These are phyloP conservation scores for Pseudognaphalium luteoalbum DNA, from an alignment of 129 eudicot genomes.

Conservation along the genomic window DNA sequence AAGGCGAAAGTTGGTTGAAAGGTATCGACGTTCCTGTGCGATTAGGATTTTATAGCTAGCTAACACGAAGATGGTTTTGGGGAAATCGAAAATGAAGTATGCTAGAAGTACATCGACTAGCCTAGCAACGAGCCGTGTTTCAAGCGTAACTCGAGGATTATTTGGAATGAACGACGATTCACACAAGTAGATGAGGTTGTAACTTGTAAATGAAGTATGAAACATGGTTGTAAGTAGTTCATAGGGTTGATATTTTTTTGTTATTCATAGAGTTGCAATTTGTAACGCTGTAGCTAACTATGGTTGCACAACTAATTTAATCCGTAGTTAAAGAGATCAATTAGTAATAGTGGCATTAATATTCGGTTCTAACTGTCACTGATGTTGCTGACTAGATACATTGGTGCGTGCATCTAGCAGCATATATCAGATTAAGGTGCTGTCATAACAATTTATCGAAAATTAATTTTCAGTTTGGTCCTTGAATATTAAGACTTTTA, in stretches of 20 bases:
- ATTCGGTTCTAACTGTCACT: too few relatives aligned
- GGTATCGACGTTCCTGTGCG: slow-evolving; percentile 44
- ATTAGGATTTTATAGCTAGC: slow-evolving; percentile 34
- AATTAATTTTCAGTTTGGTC: too few relatives aligned
- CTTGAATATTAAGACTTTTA: too few relatives aligned
- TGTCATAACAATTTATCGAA: too few relatives aligned
- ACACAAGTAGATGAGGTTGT: slow-evolving; percentile 4
- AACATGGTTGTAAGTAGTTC: slow-evolving; percentile 19
- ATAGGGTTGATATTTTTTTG: slow-evolving; percentile 13
- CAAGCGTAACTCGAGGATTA: slow-evolving; percentile 1
- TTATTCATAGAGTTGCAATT: slow-evolving; percentile 14
- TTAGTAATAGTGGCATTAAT: not conserved
- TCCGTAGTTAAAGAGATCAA: slow-evolving; percentile 7
- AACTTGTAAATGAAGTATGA: slow-evolving; percentile 1
- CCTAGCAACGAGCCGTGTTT: not conserved
- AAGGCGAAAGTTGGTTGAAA: slow-evolving; percentile 66
- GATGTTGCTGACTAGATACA: too few relatives aligned
- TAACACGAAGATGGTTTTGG: not conserved
- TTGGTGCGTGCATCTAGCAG: too few relatives aligned
- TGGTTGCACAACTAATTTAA: slow-evolving; percentile 13
- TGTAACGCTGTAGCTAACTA: not conserved
- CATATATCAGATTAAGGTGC: too few relatives aligned
- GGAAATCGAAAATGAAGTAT: not conserved
- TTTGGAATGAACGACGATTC: not conserved
- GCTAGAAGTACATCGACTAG: not conserved